A percentile compares a stretch with the other conserved stretches of the same genome.
Evolutionary conservation across 192 early-diverging fungal species (phyloP).

Genomic region (Coemansia sp.): DNA sequence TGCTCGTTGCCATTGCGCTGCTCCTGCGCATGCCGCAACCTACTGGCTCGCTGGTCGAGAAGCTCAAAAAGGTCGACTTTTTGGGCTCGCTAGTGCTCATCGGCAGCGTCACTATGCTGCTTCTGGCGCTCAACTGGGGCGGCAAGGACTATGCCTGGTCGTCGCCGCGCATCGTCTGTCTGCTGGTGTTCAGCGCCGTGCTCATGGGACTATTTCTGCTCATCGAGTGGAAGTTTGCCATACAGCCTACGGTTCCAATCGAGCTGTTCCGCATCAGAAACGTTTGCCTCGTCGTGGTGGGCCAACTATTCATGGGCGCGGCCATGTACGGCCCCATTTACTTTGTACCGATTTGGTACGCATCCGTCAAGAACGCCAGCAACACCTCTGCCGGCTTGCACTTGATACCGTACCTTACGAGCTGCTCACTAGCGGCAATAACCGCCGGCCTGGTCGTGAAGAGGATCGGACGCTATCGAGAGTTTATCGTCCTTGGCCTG

Average conservation of each 20-base stretch:
- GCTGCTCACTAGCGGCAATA: constrained; percentile 52
- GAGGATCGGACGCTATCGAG: constrained; percentile 61
- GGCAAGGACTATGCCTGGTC: constrained; percentile 60
- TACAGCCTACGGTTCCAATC: constrained; percentile 63
- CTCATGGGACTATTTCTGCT: constrained; percentile 41
- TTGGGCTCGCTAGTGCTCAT: constrained; percentile 51
- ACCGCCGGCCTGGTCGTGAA: constrained; percentile 63
- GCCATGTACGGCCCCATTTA: constrained; percentile 33
- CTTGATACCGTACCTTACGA: constrained; percentile 24
- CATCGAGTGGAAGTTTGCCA: constrained; percentile 63
- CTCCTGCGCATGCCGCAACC: constrained; percentile 64
- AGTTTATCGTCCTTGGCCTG: constrained; percentile 67
- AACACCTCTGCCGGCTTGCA: constrained; percentile 31
- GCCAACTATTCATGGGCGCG: constrained; percentile 36
- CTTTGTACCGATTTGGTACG: constrained; percentile 39
- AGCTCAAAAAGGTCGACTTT: constrained; percentile 59
- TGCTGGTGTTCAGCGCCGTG: constrained; percentile 41
- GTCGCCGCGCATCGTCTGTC: constrained; percentile 51
- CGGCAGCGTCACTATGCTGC: constrained; percentile 42
- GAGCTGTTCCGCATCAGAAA: constrained; percentile 35
- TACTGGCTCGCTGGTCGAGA: constrained; percentile 32
- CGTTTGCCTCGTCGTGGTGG: constrained; percentile 14
- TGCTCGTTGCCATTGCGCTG: constrained; percentile 60
- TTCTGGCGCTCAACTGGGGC: constrained; percentile 61
- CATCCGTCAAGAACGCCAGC: constrained; percentile 33